Evolutionary conservation across 2,329 filamentous ascomycete species (phyloP).

Genomic region (Cladosporium sp.): DNA sequence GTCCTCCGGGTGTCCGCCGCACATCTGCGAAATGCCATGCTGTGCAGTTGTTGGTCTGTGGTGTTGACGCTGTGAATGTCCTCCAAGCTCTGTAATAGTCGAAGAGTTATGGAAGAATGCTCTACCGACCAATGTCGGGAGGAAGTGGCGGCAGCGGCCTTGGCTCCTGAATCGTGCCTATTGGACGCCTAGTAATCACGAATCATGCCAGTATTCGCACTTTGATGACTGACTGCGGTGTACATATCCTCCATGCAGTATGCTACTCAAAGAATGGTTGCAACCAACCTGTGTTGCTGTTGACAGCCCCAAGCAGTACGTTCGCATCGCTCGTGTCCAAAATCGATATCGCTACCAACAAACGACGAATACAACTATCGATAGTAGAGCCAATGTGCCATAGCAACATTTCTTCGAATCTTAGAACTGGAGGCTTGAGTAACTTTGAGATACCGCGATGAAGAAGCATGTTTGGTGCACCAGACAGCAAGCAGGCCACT

Average conservation of each 20-base stretch:
- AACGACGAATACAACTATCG: neutral
- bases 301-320: neutral
- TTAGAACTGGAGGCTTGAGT: neutral
- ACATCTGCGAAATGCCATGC: neutral
- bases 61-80: neutral
- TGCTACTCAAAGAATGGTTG: neutral
- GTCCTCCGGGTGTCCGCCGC: neutral
- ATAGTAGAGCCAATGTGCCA: neutral
- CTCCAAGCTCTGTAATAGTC: neutral
- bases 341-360: neutral
- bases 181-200: neutral
- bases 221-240: neutral
- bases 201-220: neutral
- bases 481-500: neutral
- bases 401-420: neutral
- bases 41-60: slow-evolving; percentile 4
- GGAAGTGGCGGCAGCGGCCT: neutral
- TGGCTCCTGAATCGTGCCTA: neutral
- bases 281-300: neutral
- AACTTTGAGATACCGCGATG: neutral
- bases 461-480: neutral
- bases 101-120: neutral
- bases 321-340: neutral
- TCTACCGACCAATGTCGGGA: neutral
- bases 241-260: too few relatives aligned